phyloP scores from a whole-genome alignment of 371 early-diverging fungal species.

The Actinomucor elegans region DNA sequence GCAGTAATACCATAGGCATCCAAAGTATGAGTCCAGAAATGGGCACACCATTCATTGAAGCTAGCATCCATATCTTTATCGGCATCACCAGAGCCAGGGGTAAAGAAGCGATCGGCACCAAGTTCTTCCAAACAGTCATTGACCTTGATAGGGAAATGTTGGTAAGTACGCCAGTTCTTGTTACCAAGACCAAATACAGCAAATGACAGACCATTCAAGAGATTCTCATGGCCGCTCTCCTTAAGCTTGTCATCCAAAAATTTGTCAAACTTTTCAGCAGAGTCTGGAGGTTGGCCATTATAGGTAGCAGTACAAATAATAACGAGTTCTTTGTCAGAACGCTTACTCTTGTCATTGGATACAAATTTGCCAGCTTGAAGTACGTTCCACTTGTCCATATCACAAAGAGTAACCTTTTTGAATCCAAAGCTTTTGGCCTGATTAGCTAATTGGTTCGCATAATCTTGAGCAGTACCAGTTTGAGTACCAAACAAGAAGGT shows the following conservation, averaged over 20 bases:
- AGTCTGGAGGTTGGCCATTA: slow-evolving; percentile 58
- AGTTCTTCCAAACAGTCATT: slow-evolving; percentile 33
- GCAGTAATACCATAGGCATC: slow-evolving; percentile 24
- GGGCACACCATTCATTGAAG: slow-evolving; percentile 45
- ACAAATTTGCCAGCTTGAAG: slow-evolving; percentile 24
- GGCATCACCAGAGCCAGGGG: slow-evolving; percentile 47
- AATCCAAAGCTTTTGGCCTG: slow-evolving; percentile 50
- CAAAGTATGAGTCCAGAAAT: slow-evolving; percentile 37
- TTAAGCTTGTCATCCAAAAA: slow-evolving; percentile 28
- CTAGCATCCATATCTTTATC: slow-evolving; percentile 48
- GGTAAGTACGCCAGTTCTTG: slow-evolving; percentile 59
- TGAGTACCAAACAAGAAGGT: slow-evolving; percentile 56
- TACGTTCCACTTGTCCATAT: slow-evolving; percentile 48
- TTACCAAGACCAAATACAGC: slow-evolving; percentile 58
- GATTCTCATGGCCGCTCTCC: slow-evolving; percentile 19
- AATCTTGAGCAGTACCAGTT: slow-evolving; percentile 57
- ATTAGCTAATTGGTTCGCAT: slow-evolving; percentile 36
- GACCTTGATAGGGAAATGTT: slow-evolving; percentile 48
- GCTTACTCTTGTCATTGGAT: not conserved
- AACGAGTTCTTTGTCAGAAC: slow-evolving; percentile 28
- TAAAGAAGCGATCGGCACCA: slow-evolving; percentile 49
- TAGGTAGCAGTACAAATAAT: slow-evolving; percentile 50
- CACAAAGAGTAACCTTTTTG: slow-evolving; percentile 22
- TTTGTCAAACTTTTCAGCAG: slow-evolving; percentile 49
- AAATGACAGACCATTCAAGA: slow-evolving; percentile 31